These are phyloP conservation scores for Emergomyces pasteurianus DNA, from an alignment of 2,329 filamentous ascomycete species.

Conservation along the genomic window DNA sequence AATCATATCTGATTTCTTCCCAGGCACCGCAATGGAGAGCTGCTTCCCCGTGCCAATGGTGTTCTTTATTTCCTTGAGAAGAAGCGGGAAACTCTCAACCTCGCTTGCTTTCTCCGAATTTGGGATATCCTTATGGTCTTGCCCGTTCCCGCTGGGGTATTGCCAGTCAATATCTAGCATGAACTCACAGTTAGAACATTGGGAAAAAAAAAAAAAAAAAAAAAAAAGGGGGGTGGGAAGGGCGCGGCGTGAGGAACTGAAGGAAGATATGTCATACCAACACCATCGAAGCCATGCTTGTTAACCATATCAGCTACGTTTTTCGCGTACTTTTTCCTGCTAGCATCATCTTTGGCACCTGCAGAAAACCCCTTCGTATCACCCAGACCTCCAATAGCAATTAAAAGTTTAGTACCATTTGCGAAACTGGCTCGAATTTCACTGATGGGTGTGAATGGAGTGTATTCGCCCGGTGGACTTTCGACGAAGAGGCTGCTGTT, in stretches of 20 bases:
- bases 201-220: not conserved
- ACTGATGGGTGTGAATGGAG: conserved; percentile 42
- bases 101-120: conserved; percentile 48
- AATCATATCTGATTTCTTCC: conserved; percentile 37
- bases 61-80: conserved; percentile 50
- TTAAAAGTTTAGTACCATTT: conserved; percentile 48
- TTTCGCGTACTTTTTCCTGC: conserved; percentile 47
- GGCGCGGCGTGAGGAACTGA: not conserved
- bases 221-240: no score
- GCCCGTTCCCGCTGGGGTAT: conserved; percentile 47
- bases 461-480: conserved; percentile 32
- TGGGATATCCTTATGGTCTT: conserved; percentile 39
- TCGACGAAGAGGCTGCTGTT: conserved; percentile 39
- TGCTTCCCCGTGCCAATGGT: conserved; percentile 49
- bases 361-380: conserved; percentile 47
- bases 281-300: conserved; percentile 52
- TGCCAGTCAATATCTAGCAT: conserved; percentile 54
- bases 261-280: conserved; percentile 29
- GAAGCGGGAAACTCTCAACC: conserved; percentile 48
- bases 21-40: conserved; percentile 45
- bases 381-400: conserved; percentile 60
- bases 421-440: conserved; percentile 43
- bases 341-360: conserved; percentile 41
- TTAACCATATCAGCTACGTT: conserved; percentile 54
- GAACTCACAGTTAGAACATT: not conserved